Conservation (phyloP, 148 eudicot genomes). For the Mesembryanthemum crystallinum region DNA sequence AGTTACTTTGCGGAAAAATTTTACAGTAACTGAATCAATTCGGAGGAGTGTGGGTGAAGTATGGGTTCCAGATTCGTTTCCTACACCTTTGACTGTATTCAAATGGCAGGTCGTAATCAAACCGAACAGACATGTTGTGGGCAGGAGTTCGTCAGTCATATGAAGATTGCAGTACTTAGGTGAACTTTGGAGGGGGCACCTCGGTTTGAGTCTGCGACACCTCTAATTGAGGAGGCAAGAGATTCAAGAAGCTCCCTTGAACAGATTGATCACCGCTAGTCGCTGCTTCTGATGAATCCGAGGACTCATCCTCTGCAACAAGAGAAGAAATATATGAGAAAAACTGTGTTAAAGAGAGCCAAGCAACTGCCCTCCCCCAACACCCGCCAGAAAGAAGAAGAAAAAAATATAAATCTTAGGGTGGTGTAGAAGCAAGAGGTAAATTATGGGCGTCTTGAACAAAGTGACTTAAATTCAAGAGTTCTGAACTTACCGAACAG, state of each 20-base stretch:
- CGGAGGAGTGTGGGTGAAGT: background rate
- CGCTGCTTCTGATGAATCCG: slow-evolving; percentile 58
- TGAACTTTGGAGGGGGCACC: slow-evolving; percentile 23
- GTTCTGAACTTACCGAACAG: slow-evolving; percentile 68
- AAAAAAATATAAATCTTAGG: too few species aligned
- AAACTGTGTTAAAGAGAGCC: too few species aligned
- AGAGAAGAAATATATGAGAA: slow-evolving; percentile 16
- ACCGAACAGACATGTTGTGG: slow-evolving; percentile 6
- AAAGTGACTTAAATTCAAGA: background rate
- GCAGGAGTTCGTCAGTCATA: slow-evolving; percentile 10
- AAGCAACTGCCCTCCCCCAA: background rate
- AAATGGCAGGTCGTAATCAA: background rate
- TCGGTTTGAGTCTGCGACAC: slow-evolving; percentile 40
- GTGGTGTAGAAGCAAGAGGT: background rate
- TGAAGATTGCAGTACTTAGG: slow-evolving; percentile 4
- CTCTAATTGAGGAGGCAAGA: slow-evolving; percentile 45
- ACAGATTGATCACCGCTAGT: slow-evolving; percentile 39
- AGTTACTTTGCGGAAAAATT: slow-evolving; percentile 13
- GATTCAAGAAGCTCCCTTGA: slow-evolving; percentile 56
- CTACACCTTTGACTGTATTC: slow-evolving; percentile 13
- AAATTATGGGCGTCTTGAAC: background rate
- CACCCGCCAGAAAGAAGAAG: background rate
- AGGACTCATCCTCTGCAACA: slow-evolving; percentile 70
- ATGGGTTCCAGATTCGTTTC: background rate
- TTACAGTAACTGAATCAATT: slow-evolving; percentile 19